Percentiles rank a stretch among this genome's conserved stretches.
phyloP scores from a whole-genome alignment of 495 filamentous ascomycete genomes.

The Barbatosphaeria neglecta region DNA sequence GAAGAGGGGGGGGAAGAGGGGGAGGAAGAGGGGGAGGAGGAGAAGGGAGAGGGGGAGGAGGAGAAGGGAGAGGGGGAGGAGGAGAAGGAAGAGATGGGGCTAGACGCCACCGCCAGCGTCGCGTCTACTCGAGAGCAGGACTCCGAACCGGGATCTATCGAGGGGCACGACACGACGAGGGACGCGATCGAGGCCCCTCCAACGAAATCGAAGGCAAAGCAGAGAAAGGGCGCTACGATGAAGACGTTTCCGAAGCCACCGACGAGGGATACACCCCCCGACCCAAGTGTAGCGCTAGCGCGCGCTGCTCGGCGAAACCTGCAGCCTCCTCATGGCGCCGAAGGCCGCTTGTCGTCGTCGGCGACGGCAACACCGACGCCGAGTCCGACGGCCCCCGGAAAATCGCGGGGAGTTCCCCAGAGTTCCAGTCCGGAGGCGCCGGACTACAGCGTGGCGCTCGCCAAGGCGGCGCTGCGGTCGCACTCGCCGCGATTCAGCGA shows the following conservation, averaged over 20 bases:
- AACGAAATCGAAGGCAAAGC: too few relatives aligned
- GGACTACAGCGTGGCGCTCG: conserved; percentile 9
- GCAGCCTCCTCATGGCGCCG: neutral
- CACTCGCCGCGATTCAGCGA: conserved; percentile 7
- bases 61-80: neutral
- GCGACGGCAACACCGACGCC: conserved; percentile 8
- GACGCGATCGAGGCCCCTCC: neutral
- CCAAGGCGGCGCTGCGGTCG: conserved; percentile 11
- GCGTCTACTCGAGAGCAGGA: neutral
- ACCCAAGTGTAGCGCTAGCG: neutral
- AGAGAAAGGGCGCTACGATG: neutral
- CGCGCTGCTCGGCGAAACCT: neutral
- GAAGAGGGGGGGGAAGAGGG: too few relatives aligned
- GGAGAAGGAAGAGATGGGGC: neutral
- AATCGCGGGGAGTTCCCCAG: conserved; percentile 9
- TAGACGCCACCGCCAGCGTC: neutral
- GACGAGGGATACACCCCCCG: neutral
- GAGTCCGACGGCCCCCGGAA: conserved; percentile 5
- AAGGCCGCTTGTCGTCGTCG: neutral
- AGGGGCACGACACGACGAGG: neutral
- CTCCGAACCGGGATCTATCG: neutral
- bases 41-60: neutral
- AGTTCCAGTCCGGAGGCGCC: conserved; percentile 2
- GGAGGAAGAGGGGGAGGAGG: too few relatives aligned
- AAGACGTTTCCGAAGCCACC: too few relatives aligned